Conservation (phyloP, 1,284 basidiomycete species). For the Papiliotrema nemorosa region DNA sequence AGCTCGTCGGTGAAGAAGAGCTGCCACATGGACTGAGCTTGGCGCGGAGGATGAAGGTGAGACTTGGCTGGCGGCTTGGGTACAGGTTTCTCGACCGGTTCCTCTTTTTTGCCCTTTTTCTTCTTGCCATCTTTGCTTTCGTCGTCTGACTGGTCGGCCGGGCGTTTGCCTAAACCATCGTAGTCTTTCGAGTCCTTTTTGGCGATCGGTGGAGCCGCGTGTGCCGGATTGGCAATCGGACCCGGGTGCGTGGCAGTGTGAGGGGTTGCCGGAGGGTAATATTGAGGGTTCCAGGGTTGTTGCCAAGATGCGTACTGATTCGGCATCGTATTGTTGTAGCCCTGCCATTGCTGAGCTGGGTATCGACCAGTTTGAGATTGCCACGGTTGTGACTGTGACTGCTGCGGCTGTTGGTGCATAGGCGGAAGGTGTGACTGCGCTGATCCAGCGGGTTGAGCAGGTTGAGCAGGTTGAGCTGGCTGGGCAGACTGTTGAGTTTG, state of each 20-base stretch:
- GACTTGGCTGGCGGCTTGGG: constrained; percentile 50
- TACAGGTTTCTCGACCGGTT: constrained; percentile 29
- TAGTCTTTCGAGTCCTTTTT: constrained; percentile 18
- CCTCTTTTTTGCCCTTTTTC: constrained; percentile 32
- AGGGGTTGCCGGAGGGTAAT: constrained; percentile 21
- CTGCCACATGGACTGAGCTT: constrained; percentile 94
- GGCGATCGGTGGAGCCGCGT: constrained; percentile 13
- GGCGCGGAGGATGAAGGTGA: constrained; percentile 76
- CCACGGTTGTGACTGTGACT: constrained; percentile 3
- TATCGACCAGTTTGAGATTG: constrained; percentile 1
- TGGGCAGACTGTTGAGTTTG: constrained; percentile 7
- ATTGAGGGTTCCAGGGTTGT: constrained; percentile 26
- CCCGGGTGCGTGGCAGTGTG: constrained; percentile 2
- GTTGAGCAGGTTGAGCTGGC: background rate
- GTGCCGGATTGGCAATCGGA: constrained; percentile 8
- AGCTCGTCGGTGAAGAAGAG: constrained; percentile 96
- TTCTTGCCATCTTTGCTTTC: constrained; percentile 33
- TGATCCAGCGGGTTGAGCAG: too few relatives aligned
- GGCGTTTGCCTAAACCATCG: constrained; percentile 32
- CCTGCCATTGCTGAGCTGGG: background rate
- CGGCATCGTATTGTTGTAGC: background rate
- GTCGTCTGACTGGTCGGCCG: constrained; percentile 15
- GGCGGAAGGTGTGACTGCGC: background rate
- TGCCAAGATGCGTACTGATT: constrained; percentile 14
- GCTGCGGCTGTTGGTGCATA: background rate